Evolutionary conservation across 2,329 filamentous ascomycete species (phyloP), one percentile per base, ranked within the genome.

Genomic region (Claviceps monticola): DNA sequence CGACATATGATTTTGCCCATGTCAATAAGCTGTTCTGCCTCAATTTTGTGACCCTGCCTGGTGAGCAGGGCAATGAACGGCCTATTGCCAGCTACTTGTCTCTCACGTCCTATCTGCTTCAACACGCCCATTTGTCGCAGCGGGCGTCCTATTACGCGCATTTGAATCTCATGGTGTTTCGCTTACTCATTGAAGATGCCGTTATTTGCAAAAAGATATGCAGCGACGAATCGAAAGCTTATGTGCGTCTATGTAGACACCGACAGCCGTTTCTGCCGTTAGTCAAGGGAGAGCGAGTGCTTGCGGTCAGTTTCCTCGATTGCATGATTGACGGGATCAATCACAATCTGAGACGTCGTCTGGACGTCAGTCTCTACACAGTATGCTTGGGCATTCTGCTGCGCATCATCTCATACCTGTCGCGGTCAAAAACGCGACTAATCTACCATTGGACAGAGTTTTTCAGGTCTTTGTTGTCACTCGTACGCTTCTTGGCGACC

Each of bases 11-110:
- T 65, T 97, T 97, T 64, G 82, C 83, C 3, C 86, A 95, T 62
- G 86, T 90, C 37, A 98, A 97, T 71, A 97, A 96, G 68, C 75
- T 96, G 8, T 97, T 98, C 67, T 91, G 88, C 66, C 85, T 87
- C 64, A 90, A 85, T 59, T 70, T 98, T 44, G 80, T 95, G 49
- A 83, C 80, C 2, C 64, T 81, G 23, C 62, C 77, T 5, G 68
- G 81, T 1, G 80, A 82, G 48, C 83, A 83, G 58, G 79, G 74
- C 43, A 74, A 79, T 48, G 83, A 91, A 60, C 78, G 83, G 1
- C 86, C 90, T 0, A 83, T 98, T 56, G 81, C 84, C 46, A 83
- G 80, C 58, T 94, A 91, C 62, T 71, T 97, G 29, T 97, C 91
- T 0, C 74, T 95, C 44, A 86, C 87, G 3, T 97, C 91, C 2